phyloP scores from a whole-genome alignment of 1,284 basidiomycete species.

The Rhizopogon parksii region DNA sequence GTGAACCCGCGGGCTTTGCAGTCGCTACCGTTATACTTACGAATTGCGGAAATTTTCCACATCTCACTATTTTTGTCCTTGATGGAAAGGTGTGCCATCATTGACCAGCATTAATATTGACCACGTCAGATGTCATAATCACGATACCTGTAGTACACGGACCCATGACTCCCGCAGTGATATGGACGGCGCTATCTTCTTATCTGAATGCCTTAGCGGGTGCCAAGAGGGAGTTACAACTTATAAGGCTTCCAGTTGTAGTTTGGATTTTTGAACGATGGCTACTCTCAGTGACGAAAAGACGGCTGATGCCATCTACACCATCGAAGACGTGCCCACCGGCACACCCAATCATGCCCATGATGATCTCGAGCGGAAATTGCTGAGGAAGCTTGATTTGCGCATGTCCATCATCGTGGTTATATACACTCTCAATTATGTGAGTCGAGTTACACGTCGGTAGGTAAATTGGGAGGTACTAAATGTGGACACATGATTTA shows the following conservation, averaged over 20 bases:
- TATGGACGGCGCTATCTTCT: background rate
- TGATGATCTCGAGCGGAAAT: slow-evolving; percentile 11
- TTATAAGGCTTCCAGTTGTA: background rate
- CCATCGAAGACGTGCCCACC: background rate
- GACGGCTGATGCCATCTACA: background rate
- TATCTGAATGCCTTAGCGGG: background rate
- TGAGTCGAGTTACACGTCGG: background rate
- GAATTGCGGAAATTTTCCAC: too few relatives aligned
- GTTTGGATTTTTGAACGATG: background rate
- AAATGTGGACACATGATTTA: background rate
- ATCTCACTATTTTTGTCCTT: too few relatives aligned
- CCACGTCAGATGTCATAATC: too few relatives aligned
- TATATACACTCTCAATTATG: slow-evolving; percentile 38
- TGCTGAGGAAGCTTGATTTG: slow-evolving; percentile 30
- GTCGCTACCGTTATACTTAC: too few relatives aligned
- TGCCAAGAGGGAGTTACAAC: background rate
- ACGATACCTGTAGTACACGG: too few relatives aligned
- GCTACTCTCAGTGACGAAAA: background rate
- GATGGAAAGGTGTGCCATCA: too few relatives aligned
- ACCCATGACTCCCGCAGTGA: too few relatives aligned
- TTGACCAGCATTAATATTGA: too few relatives aligned
- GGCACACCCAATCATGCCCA: background rate
- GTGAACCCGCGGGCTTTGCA: too few relatives aligned
- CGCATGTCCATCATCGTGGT: slow-evolving; percentile 36
- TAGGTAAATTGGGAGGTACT: too few relatives aligned